A percentile compares a stretch with the other conserved stretches of the same genome.
Conservation (phyloP, 1,284 basidiomycete species). For the Wolfiporia cocos region DNA sequence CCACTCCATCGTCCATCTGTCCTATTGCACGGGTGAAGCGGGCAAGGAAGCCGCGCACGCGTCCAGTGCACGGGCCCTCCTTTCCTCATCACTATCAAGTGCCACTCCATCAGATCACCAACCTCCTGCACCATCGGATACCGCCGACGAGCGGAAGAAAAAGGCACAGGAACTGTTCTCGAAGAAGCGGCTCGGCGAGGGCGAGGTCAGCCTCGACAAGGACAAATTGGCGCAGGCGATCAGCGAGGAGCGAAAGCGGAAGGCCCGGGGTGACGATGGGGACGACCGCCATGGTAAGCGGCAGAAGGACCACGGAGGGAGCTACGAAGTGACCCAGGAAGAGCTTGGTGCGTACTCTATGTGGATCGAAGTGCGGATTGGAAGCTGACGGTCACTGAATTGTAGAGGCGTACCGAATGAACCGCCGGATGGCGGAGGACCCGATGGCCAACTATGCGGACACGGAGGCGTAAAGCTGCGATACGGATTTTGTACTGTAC, state of each 20-base stretch:
- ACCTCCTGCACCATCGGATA: slow-evolving; percentile 19
- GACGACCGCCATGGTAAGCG: slow-evolving; percentile 54
- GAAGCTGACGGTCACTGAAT: slow-evolving; percentile 13
- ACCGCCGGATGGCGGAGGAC: slow-evolving; percentile 65
- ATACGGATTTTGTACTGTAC: slow-evolving; percentile 14
- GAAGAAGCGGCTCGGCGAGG: slow-evolving; percentile 71
- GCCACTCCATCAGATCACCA: slow-evolving; percentile 15
- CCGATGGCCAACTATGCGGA: slow-evolving; percentile 88
- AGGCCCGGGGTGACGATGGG: slow-evolving; percentile 51
- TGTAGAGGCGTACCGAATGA: slow-evolving; percentile 82
- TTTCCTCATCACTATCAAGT: slow-evolving; percentile 29
- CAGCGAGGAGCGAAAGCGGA: slow-evolving; percentile 78
- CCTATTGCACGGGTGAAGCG: slow-evolving; percentile 90
- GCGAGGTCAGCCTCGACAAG: slow-evolving; percentile 68
- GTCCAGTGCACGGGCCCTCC: slow-evolving; percentile 64
- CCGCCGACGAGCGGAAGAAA: slow-evolving; percentile 30
- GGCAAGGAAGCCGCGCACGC: slow-evolving; percentile 78
- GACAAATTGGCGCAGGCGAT: slow-evolving; percentile 64
- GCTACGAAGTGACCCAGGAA: slow-evolving; percentile 84
- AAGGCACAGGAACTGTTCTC: slow-evolving; percentile 56
- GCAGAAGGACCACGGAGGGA: slow-evolving; percentile 37
- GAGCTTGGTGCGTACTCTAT: slow-evolving; percentile 65
- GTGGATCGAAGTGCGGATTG: not conserved
- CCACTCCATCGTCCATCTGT: slow-evolving; percentile 80
- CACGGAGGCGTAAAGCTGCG: slow-evolving; percentile 29